Conservation (phyloP, 2,329 filamentous ascomycete species). For the Fusarium scirpi region DNA sequence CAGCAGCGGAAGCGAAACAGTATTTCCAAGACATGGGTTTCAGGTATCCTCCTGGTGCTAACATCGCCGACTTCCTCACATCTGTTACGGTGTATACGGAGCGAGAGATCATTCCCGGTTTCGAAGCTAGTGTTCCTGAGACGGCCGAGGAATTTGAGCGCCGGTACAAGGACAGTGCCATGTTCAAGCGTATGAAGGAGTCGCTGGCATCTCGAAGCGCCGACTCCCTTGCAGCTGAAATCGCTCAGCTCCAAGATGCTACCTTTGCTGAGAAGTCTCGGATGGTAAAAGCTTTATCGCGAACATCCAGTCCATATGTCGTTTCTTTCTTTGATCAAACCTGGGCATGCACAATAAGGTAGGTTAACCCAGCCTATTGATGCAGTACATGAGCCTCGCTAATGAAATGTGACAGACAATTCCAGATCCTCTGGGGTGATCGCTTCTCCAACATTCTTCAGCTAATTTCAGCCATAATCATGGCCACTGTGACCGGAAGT, state of each 20-base stretch:
- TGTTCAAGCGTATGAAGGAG: background rate
- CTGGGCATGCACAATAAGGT: background rate
- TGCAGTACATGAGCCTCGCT: accelerated
- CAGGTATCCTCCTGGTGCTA: background rate
- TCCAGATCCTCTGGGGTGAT: background rate
- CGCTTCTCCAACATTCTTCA: background rate
- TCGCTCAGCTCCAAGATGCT: background rate
- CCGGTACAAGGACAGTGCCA: background rate
- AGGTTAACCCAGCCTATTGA: accelerated
- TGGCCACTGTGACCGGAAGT: conserved; percentile 23
- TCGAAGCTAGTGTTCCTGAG: background rate
- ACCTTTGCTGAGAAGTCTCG: background rate
- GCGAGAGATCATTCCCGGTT: background rate
- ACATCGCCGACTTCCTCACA: background rate
- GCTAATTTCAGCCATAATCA: background rate
- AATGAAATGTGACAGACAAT: background rate
- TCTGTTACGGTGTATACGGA: background rate
- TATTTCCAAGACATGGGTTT: background rate
- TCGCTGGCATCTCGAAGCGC: background rate
- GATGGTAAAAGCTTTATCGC: background rate
- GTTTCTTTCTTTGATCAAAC: background rate
- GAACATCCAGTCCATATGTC: background rate
- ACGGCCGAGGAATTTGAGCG: background rate
- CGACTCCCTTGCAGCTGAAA: background rate
- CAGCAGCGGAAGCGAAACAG: background rate